These are phyloP conservation scores for Tolypocladium inflatum DNA, from an alignment of 2,329 filamentous ascomycete genomes.

Conservation along the genomic window DNA sequence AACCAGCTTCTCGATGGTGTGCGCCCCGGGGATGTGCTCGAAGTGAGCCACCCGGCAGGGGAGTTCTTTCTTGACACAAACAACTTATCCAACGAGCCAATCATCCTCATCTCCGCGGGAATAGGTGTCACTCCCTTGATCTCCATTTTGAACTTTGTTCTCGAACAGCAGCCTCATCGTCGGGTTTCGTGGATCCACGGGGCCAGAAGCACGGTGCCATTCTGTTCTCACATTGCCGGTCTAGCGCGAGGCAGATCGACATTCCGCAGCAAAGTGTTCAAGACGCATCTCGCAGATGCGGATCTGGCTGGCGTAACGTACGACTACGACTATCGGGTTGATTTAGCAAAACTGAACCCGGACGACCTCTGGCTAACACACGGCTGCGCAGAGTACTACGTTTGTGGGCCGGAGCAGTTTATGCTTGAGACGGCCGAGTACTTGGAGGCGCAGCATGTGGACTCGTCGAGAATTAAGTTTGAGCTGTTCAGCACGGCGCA, in stretches of 20 bases:
- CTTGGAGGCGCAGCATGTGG: slow-evolving; percentile 30
- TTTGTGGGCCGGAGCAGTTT: slow-evolving; percentile 45
- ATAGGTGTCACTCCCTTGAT: slow-evolving; percentile 51
- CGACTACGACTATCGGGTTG: slow-evolving; percentile 31
- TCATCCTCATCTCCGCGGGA: slow-evolving; percentile 54
- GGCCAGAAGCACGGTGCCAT: slow-evolving; percentile 40
- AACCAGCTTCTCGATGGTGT: slow-evolving; percentile 58
- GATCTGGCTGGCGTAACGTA: slow-evolving; percentile 34
- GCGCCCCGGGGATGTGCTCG: slow-evolving; percentile 50
- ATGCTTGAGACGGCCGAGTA: slow-evolving; percentile 40
- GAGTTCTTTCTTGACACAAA: slow-evolving; percentile 47
- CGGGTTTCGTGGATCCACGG: slow-evolving; percentile 52
- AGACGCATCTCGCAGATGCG: slow-evolving; percentile 34
- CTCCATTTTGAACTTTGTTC: slow-evolving; percentile 48
- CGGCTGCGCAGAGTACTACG: slow-evolving; percentile 39
- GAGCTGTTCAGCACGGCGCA: slow-evolving; percentile 19
- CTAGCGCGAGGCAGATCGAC: slow-evolving; percentile 28
- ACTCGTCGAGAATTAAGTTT: slow-evolving; percentile 28
- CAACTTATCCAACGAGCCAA: slow-evolving; percentile 27
- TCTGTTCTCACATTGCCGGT: slow-evolving; percentile 39
- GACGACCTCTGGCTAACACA: slow-evolving; percentile 36
- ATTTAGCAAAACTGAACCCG: slow-evolving; percentile 32
- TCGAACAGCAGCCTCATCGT: slow-evolving; percentile 32
- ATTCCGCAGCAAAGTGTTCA: slow-evolving; percentile 36
- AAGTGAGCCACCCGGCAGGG: slow-evolving; percentile 57